Evolutionary conservation across 225 moss, liverwort and hornwort genomes (phyloP), one percentile per base, ranked within the genome.

Genomic region (Pseudoscleropodium purum): DNA sequence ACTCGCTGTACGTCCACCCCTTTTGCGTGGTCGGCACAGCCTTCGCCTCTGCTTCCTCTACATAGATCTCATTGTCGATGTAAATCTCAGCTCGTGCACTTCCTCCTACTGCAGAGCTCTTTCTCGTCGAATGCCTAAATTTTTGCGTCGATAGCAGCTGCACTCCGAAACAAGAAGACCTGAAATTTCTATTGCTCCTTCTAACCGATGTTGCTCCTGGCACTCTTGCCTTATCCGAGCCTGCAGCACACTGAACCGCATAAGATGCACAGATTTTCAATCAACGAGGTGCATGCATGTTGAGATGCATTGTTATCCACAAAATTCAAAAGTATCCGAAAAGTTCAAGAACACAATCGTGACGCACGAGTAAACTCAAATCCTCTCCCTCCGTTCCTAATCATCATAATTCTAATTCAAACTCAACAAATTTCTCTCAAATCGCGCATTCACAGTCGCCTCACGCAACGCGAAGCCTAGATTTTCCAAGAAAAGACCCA

Each of bases 1-100:
- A 98, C 89, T 96, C 95, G 39, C 91, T 87, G 88, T 98, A 96
- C 36, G 94, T 82, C 98, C 97, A 98, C 45, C 96, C 97, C 79
- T 93, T 94, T 81, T 96, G 96, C 17, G 89, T 92, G 81, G 86
- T 92, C 39, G 95, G 91, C 52, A 89, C 80, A 74, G 72, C 61
- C 84, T 64, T 62, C 72, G 88, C 57, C 75, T 84, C 86, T 70
- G 86, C 86, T 64, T 84, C 84, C 86, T 91, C 92, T 33, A 70
- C 64, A 77, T 92, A 90, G 64, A 90, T 87, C 86, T 86, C 92
- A 70, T 84, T 86, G 81, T 92, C 92, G 15, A 89, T 84, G 61
- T 91, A 91, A 57, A 90, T 92, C 88, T 78, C 89, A 75, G 84
- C 90, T 87, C 95, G 87, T 85, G 89, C 85, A 88, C 76, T 81